phyloP scores from a whole-genome alignment of 2,329 filamentous ascomycete genomes.

The Fusarium foetens region DNA sequence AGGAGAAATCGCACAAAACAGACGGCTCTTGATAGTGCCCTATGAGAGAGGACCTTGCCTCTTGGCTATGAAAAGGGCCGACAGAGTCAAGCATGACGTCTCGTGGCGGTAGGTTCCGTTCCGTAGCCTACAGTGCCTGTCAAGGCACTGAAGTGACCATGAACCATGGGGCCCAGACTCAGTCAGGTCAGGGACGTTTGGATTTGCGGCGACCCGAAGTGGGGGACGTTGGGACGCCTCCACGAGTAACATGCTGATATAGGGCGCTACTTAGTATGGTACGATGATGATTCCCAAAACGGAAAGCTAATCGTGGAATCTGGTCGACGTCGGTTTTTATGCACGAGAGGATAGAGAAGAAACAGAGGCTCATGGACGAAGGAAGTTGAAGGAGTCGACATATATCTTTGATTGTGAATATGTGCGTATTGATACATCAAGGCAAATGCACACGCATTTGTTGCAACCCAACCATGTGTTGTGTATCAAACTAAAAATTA shows the following conservation, averaged over 20 bases:
- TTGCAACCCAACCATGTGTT: not conserved
- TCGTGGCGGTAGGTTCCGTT: conserved; percentile 32
- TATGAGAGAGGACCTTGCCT: conserved; percentile 6
- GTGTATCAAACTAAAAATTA: conserved; percentile 3
- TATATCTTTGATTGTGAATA: conserved; percentile 1
- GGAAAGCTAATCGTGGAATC: conserved; percentile 41
- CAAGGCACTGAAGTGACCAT: not conserved
- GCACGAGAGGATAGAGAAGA: conserved; percentile 12
- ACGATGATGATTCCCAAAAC: conserved; percentile 37
- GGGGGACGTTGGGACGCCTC: conserved; percentile 31
- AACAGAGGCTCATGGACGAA: not conserved
- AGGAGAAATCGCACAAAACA: conserved; percentile 30
- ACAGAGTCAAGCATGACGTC: conserved; percentile 30
- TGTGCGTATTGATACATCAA: not conserved
- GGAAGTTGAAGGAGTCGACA: not conserved
- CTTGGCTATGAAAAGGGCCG: conserved; percentile 32
- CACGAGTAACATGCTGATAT: conserved; percentile 5
- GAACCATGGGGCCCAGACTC: conserved; percentile 33
- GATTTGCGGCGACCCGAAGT: conserved; percentile 40
- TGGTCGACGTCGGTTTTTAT: conserved; percentile 32
- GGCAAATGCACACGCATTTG: not conserved
- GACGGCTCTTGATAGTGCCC: conserved; percentile 14
- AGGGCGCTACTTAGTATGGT: conserved; percentile 20
- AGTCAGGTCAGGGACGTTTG: conserved; percentile 32
- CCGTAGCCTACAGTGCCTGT: conserved; percentile 14